Percentiles rank a stretch among this genome's conserved stretches.
These are phyloP conservation scores for Remersonia thermophila DNA, from an alignment of 2,329 filamentous ascomycete genomes.

Conservation along the genomic window DNA sequence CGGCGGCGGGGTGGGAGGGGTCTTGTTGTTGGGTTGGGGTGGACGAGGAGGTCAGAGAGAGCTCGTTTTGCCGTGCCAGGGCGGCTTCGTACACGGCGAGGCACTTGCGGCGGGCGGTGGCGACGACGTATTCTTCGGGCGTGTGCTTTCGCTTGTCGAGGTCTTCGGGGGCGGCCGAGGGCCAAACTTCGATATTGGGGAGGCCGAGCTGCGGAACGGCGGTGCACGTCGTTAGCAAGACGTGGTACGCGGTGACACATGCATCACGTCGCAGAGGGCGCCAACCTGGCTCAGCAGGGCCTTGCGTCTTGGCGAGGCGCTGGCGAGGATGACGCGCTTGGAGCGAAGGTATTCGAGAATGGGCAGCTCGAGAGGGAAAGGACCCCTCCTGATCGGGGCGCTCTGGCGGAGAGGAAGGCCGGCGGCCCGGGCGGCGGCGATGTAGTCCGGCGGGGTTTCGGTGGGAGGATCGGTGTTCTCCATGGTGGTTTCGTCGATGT, in stretches of 20 bases:
- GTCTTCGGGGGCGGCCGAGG: conserved; percentile 75
- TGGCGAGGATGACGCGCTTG: conserved; percentile 80
- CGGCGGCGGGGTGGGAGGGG: background rate
- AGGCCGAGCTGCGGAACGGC: conserved; percentile 56
- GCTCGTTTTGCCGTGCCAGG: conserved; percentile 16
- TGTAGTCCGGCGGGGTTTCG: conserved; percentile 36
- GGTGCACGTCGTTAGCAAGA: background rate
- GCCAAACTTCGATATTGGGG: conserved; percentile 67
- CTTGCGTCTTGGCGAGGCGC: conserved; percentile 72
- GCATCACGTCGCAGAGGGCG: too few species aligned
- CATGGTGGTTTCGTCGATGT: conserved; percentile 10
- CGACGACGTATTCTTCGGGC: conserved; percentile 82
- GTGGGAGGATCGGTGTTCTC: conserved; percentile 17
- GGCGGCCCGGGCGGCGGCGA: conserved; percentile 29
- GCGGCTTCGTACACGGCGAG: conserved; percentile 52
- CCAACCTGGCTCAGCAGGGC: conserved; percentile 62
- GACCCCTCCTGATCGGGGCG: conserved; percentile 34
- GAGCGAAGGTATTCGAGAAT: conserved; percentile 63
- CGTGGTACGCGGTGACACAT: too few species aligned
- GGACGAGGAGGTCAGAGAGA: too few species aligned
- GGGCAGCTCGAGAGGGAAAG: conserved; percentile 64
- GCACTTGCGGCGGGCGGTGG: conserved; percentile 75
- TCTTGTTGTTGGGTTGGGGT: conserved; percentile 22
- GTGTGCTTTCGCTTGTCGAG: conserved; percentile 61
- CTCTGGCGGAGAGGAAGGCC: conserved; percentile 23